These are phyloP conservation scores for Suillus placidus DNA, from an alignment of 768 basidiomycete genomes.

Conservation along the genomic window DNA sequence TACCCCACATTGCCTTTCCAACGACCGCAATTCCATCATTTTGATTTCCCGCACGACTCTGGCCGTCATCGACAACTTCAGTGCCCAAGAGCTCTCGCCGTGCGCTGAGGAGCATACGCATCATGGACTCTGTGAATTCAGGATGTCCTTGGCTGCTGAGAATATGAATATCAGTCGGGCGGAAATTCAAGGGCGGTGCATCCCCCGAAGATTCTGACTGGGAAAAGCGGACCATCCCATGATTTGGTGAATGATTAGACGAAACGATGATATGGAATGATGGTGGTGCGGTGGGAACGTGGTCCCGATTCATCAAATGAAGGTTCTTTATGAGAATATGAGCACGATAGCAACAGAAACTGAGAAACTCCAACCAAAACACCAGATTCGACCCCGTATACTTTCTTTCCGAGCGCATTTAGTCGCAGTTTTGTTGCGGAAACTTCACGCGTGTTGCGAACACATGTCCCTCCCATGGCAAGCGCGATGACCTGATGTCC, in stretches of 20 bases:
- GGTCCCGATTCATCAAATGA: constrained; percentile 88
- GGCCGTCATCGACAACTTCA: constrained; percentile 7
- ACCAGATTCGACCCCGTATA: constrained; percentile 56
- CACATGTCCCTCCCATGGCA: constrained; percentile 73
- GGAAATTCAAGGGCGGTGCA: constrained; percentile 19
- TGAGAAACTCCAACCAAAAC: constrained; percentile 2
- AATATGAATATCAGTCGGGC: constrained; percentile 61
- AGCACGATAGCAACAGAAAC: not conserved
- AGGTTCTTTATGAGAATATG: constrained; percentile 52
- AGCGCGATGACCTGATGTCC: constrained; percentile 84
- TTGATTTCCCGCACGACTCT: constrained; percentile 29
- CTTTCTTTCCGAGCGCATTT: constrained; percentile 64
- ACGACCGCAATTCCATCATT: constrained; percentile 49
- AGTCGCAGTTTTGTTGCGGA: constrained; percentile 69
- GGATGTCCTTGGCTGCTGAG: constrained; percentile 91
- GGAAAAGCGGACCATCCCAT: constrained; percentile 69
- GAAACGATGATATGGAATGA: constrained; percentile 65
- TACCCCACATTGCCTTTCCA: constrained; percentile 46
- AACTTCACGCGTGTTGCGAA: constrained; percentile 74
- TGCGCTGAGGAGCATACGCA: constrained; percentile 54
- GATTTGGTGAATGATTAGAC: constrained; percentile 56
- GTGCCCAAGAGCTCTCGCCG: constrained; percentile 55
- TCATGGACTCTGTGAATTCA: constrained; percentile 74
- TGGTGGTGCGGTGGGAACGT: constrained; percentile 65
- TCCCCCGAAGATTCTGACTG: constrained; percentile 11